Conservation (phyloP, 139 green algal species). For the Chlorella sp. region DNA sequence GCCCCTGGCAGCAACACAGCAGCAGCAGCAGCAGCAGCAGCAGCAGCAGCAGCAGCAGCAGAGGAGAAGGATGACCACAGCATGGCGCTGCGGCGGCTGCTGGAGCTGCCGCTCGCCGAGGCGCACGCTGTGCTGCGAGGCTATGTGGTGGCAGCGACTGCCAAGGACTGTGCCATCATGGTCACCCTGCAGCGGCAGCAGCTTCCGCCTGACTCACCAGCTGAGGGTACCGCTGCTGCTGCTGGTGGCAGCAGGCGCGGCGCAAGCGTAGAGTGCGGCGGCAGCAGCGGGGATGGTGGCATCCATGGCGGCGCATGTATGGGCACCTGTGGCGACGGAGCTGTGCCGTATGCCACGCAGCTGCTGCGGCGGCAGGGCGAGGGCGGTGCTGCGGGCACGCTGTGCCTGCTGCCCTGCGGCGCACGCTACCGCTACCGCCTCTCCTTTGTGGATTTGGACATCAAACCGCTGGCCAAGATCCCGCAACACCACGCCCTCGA, state of each 20-base stretch:
- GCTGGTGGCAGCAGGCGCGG: not conserved
- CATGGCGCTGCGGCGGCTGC: constrained; percentile 32
- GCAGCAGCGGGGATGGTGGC: not conserved
- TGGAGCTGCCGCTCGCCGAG: constrained; percentile 34
- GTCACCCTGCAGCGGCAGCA: constrained; percentile 59
- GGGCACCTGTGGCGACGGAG: too few relatives aligned
- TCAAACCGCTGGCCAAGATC: constrained; percentile 78
- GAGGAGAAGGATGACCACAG: not conserved
- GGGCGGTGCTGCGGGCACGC: not conserved
- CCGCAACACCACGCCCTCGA: constrained; percentile 67
- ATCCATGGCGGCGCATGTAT: not conserved
- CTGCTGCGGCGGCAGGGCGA: too few relatives aligned
- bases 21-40: not conserved
- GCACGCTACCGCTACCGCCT: constrained; percentile 39
- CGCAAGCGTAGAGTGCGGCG: too few relatives aligned
- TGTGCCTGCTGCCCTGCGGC: not conserved
- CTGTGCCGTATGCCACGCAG: not conserved
- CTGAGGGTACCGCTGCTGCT: not conserved
- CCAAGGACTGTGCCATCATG: constrained; percentile 91
- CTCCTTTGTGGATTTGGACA: constrained; percentile 80
- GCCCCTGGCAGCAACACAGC: not conserved
- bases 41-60: not conserved
- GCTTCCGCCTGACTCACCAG: not conserved
- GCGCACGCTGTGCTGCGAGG: constrained; percentile 53
- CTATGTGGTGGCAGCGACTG: constrained; percentile 78